These are phyloP conservation scores for Solanum rostratum DNA, from an alignment of 257 asterid genomes.

Conservation along the genomic window DNA sequence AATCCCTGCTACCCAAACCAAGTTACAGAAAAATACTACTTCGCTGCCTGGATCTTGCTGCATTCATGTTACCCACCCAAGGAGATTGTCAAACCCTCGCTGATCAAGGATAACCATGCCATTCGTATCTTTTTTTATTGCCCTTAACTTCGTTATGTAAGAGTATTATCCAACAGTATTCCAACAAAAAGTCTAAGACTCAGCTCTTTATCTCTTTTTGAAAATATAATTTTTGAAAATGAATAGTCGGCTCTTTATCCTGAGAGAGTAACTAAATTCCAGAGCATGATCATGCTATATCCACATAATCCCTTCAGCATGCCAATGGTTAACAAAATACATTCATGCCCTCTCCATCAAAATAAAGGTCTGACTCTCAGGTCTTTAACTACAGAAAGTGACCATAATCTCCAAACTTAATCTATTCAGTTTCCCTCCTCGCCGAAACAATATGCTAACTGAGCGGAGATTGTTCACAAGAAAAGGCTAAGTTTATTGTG, in stretches of 20 bases:
- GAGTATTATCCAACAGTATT: neutral
- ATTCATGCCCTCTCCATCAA: neutral
- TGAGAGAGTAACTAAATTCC: neutral
- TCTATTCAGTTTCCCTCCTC: neutral
- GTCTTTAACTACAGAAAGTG: neutral
- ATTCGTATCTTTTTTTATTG: neutral
- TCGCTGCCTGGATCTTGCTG: neutral
- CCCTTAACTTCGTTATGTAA: neutral
- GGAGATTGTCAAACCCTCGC: neutral
- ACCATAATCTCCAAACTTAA: neutral
- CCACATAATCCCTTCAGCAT: neutral
- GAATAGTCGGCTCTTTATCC: neutral
- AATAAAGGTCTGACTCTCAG: neutral
- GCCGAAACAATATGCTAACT: neutral
- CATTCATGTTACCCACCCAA: neutral
- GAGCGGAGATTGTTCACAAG: neutral
- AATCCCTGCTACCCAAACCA: neutral
- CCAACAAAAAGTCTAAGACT: neutral
- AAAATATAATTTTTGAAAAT: neutral
- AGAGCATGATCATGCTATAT: neutral
- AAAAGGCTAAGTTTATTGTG: neutral
- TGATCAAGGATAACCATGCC: neutral
- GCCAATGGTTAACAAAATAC: neutral
- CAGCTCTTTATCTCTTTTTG: neutral
- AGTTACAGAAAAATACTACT: neutral